These are phyloP conservation scores for Ambrosia trifida DNA, from an alignment of 129 eudicot species.

Conservation along the genomic window DNA sequence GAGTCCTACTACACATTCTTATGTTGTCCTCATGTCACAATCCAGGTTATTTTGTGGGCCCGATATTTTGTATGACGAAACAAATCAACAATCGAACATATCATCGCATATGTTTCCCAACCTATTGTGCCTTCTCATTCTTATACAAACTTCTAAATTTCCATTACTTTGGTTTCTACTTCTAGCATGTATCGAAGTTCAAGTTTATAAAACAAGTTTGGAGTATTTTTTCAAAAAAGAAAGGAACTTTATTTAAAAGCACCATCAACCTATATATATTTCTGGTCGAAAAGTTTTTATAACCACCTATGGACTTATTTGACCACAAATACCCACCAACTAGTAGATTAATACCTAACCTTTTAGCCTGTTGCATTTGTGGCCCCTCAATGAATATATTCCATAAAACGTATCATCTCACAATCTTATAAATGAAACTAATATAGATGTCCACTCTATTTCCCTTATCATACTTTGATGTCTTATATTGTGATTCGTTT, in stretches of 20 bases:
- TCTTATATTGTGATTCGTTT: neutral
- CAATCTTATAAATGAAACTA: neutral
- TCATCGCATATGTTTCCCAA: neutral
- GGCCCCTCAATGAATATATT: conserved; percentile 4
- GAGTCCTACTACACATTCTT: neutral
- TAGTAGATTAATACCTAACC: conserved; percentile 4
- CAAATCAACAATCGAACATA: neutral
- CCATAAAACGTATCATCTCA: neutral
- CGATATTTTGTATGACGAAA: neutral
- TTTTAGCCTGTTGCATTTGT: neutral
- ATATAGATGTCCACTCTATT: neutral
- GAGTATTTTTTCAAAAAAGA: neutral
- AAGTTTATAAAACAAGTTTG: neutral
- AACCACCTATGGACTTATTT: neutral
- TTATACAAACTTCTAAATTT: neutral
- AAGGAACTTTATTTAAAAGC: neutral
- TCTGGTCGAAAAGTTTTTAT: neutral
- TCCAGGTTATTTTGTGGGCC: neutral
- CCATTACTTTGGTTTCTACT: conserved; percentile 2
- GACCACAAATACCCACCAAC: neutral
- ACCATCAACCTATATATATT: neutral
- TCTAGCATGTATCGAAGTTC: conserved; percentile 9
- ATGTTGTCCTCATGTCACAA: neutral
- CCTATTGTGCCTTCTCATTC: neutral
- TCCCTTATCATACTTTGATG: neutral